These are phyloP conservation scores for Nigrospora sphaerica DNA, from an alignment of 2,329 filamentous ascomycete genomes.

Conservation along the genomic window DNA sequence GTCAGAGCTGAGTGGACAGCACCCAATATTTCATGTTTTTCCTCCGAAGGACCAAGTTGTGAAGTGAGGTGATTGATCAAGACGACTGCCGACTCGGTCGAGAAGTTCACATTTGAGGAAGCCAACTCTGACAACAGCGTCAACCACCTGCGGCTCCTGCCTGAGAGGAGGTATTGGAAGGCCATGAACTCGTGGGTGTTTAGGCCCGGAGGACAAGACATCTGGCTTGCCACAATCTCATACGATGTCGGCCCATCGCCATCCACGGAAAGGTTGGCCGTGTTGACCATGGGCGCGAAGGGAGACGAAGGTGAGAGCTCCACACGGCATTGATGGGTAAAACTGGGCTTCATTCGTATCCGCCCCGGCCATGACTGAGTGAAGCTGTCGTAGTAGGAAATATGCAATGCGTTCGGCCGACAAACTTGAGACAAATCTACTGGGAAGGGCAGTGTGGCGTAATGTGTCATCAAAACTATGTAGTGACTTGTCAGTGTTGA, in stretches of 20 bases:
- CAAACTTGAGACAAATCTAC: conserved; percentile 32
- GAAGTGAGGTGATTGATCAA: conserved; percentile 44
- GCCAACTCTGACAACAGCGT: conserved; percentile 42
- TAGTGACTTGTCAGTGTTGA: conserved; percentile 6
- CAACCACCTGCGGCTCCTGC: conserved; percentile 40
- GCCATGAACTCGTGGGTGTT: conserved; percentile 46
- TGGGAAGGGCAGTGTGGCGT: conserved; percentile 30
- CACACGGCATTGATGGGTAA: conserved; percentile 36
- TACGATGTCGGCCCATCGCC: conserved; percentile 26
- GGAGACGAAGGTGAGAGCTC: conserved; percentile 27
- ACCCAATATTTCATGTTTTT: conserved; percentile 27
- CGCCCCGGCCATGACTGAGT: conserved; percentile 29
- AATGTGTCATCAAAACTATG: conserved; percentile 38
- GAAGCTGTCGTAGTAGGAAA: conserved; percentile 38
- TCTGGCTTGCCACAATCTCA: conserved; percentile 14
- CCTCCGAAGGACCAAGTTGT: conserved; percentile 43
- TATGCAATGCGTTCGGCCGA: conserved; percentile 35
- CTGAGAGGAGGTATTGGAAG: conserved; percentile 39
- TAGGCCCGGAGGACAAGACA: conserved; percentile 36
- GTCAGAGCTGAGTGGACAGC: conserved; percentile 39
- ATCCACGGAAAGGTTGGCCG: conserved; percentile 19
- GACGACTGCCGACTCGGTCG: conserved; percentile 38
- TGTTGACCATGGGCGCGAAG: conserved; percentile 20
- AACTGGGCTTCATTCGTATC: conserved; percentile 22
- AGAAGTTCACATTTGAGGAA: conserved; percentile 52